A percentile compares a stretch with the other conserved stretches of the same genome.
Conservation (phyloP, 306 rosid genomes). For the Inga oerstediana region DNA sequence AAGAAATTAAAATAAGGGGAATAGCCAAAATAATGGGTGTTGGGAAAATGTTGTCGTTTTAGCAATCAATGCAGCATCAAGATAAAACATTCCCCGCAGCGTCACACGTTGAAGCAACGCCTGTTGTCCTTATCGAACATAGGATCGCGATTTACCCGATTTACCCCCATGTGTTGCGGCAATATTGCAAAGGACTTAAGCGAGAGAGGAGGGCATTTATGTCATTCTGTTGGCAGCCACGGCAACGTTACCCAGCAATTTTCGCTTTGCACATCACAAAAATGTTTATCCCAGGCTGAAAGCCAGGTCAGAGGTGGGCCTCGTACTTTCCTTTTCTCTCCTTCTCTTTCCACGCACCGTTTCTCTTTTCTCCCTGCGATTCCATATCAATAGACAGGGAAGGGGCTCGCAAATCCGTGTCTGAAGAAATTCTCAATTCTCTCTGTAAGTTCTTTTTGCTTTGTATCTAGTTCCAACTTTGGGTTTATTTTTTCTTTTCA, state of each 20-base stretch:
- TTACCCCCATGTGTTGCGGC: neutral
- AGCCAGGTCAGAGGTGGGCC: neutral
- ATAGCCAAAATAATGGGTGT: neutral
- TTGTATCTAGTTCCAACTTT: neutral
- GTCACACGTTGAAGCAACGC: neutral
- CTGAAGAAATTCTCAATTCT: constrained; percentile 25
- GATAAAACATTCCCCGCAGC: neutral
- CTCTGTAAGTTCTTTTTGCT: constrained; percentile 40
- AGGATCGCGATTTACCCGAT: neutral
- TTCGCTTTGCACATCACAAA: neutral
- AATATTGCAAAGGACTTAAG: neutral
- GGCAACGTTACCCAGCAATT: neutral
- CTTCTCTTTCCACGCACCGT: neutral
- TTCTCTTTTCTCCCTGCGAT: neutral
- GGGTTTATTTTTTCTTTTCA: neutral
- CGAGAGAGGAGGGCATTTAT: constrained; percentile 14
- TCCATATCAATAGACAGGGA: constrained; percentile 6
- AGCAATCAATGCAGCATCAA: neutral
- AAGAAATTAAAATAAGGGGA: neutral
- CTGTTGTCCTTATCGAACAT: neutral
- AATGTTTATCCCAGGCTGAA: constrained; percentile 24
- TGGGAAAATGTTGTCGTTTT: neutral
- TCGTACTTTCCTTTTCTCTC: neutral
- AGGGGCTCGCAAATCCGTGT: constrained; percentile 11
- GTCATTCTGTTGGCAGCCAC: neutral